Conservation (phyloP, 2,329 filamentous ascomycete genomes). For the Aspergillus chevalieri region DNA sequence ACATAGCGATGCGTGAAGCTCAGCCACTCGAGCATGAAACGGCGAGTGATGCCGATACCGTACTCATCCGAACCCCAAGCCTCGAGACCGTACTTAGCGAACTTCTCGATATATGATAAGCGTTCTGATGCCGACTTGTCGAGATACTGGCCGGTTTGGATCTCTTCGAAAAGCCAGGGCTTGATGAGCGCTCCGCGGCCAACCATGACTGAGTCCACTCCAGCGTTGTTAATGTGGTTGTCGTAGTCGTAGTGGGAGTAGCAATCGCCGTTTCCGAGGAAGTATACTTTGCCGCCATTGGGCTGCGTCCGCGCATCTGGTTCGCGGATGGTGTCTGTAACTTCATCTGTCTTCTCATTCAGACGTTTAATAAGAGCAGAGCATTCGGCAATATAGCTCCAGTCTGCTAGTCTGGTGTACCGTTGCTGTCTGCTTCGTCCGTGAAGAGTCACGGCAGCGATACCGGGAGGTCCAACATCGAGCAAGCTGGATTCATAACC, state of each 20-base stretch:
- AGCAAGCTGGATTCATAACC: conserved; percentile 62
- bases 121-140: conserved; percentile 91
- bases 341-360: conserved; percentile 59
- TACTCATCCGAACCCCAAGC: conserved; percentile 95
- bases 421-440: conserved; percentile 89
- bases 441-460: conserved; percentile 92
- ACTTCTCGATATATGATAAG: conserved; percentile 78
- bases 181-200: conserved; percentile 95
- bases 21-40: conserved; percentile 92
- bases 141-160: conserved; percentile 82
- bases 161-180: conserved; percentile 98
- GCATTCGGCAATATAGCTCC: conserved; percentile 88
- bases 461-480: conserved; percentile 68
- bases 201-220: conserved; percentile 93
- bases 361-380: conserved; percentile 76
- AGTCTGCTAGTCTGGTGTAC: conserved; percentile 88
- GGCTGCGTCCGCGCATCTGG: conserved; percentile 68
- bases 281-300: conserved; percentile 70
- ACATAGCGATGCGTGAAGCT: conserved; percentile 92
- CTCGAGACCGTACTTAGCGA: conserved; percentile 82
- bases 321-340: conserved; percentile 71
- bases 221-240: conserved; percentile 65
- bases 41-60: conserved; percentile 80
- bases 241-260: conserved; percentile 89
- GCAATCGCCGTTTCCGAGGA: conserved; percentile 94